These are phyloP conservation scores for Umbelopsis sp. DNA, from an alignment of 192 early-diverging fungal genomes.

Conservation along the genomic window DNA sequence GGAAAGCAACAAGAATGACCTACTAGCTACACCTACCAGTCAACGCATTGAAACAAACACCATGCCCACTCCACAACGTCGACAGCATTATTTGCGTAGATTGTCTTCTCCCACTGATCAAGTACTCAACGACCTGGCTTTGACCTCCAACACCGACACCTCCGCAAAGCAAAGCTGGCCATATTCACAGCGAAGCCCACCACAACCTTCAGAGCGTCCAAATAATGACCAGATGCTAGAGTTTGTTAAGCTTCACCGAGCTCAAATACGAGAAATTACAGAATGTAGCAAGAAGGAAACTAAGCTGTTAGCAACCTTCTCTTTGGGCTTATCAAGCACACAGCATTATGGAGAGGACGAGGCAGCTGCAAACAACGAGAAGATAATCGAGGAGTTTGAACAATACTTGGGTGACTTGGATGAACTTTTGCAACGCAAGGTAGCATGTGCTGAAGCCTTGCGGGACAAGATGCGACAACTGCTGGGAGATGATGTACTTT, in stretches of 20 bases:
- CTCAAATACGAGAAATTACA: constrained; percentile 27
- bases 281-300: constrained; percentile 23
- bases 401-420: constrained; percentile 22
- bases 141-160: neutral
- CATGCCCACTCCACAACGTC: constrained; percentile 17
- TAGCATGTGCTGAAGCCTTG: constrained; percentile 18
- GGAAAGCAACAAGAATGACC: neutral
- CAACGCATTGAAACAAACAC: constrained; percentile 6
- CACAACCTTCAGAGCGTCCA: neutral
- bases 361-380: neutral
- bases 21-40: constrained; percentile 18
- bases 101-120: constrained; percentile 32
- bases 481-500: constrained; percentile 21
- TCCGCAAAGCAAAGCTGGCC: neutral
- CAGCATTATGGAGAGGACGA: constrained; percentile 19
- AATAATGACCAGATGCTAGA: constrained; percentile 9
- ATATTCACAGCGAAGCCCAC: neutral
- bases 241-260: constrained; percentile 26
- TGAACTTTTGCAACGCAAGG: constrained; percentile 28
- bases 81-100: constrained; percentile 23
- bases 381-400: neutral
- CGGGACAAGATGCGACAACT: constrained; percentile 18
- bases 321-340: constrained; percentile 21
- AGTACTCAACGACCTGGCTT: neutral
- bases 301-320: constrained; percentile 23